phyloP scores from a whole-genome alignment of 2,329 filamentous ascomycete species.

The Scytalidium lignicola region DNA sequence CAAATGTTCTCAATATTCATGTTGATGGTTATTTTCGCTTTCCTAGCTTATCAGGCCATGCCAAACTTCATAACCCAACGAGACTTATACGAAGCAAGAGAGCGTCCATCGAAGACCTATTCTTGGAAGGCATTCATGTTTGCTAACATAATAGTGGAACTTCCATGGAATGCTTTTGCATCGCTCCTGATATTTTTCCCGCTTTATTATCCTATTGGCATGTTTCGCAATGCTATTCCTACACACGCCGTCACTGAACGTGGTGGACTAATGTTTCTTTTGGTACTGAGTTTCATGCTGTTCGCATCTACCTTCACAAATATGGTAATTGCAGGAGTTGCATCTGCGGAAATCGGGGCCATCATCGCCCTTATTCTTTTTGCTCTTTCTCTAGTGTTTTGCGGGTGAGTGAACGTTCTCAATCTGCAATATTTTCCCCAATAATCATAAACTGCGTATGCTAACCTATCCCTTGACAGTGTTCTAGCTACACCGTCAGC shows the following conservation, averaged over 20 bases:
- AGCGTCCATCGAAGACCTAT: conserved; percentile 71
- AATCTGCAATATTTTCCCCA: background rate
- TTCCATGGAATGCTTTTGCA: conserved; percentile 73
- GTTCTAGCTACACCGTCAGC: conserved; percentile 57
- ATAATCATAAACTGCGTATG: background rate
- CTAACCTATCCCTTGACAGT: conserved; percentile 29
- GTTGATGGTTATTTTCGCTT: conserved; percentile 66
- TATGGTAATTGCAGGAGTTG: conserved; percentile 68
- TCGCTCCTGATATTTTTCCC: conserved; percentile 67
- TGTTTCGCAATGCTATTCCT: conserved; percentile 61
- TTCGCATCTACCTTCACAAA: conserved; percentile 78
- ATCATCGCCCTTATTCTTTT: conserved; percentile 72
- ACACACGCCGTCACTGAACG: conserved; percentile 59
- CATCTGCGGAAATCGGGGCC: conserved; percentile 67
- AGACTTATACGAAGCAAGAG: conserved; percentile 58
- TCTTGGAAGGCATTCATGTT: conserved; percentile 59
- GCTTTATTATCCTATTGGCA: conserved; percentile 80
- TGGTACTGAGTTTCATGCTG: conserved; percentile 67
- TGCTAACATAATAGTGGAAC: conserved; percentile 71
- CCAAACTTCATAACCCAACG: conserved; percentile 54
- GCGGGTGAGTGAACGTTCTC: conserved; percentile 29
- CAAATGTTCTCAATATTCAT: conserved; percentile 71
- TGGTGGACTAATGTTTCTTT: conserved; percentile 71
- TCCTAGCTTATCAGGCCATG: conserved; percentile 70
- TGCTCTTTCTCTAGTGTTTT: conserved; percentile 67